Conservation (phyloP, 1,284 basidiomycete species). For the Pseudozyma thailandica region DNA sequence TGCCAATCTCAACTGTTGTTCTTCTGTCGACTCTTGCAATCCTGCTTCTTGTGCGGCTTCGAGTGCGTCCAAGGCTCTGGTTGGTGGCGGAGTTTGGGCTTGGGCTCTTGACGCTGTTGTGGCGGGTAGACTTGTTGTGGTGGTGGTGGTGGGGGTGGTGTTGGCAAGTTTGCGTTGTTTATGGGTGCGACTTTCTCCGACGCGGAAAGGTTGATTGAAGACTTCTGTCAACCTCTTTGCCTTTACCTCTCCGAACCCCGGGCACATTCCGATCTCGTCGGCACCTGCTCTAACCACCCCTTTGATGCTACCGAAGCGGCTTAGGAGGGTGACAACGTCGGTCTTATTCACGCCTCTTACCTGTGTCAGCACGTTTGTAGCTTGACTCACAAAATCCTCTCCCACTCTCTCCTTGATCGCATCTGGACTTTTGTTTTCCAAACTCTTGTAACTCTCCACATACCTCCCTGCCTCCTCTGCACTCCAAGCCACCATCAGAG, state of each 20-base stretch:
- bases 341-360: constrained; percentile 97
- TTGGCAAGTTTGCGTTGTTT: constrained; percentile 71
- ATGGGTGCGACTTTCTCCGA: constrained; percentile 78
- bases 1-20: constrained; percentile 53
- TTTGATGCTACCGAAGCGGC: constrained; percentile 24
- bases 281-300: constrained; percentile 68
- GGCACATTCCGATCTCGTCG: constrained; percentile 82
- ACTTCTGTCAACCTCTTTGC: constrained; percentile 75
- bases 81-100: not conserved
- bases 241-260: constrained; percentile 94
- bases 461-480: constrained; percentile 90
- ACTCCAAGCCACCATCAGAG: constrained; percentile 89
- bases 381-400: constrained; percentile 83
- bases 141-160: not conserved
- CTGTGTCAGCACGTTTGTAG: constrained; percentile 86
- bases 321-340: constrained; percentile 89
- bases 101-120: not conserved
- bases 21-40: constrained; percentile 48
- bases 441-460: constrained; percentile 88
- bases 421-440: constrained; percentile 91
- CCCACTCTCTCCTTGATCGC: constrained; percentile 92
- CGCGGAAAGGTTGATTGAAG: constrained; percentile 71
- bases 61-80: constrained; percentile 20
- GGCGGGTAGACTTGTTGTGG: not conserved
- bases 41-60: too few relatives aligned